phyloP scores from a whole-genome alignment of 768 basidiomycete species.

The Fistulinella prunicolor region DNA sequence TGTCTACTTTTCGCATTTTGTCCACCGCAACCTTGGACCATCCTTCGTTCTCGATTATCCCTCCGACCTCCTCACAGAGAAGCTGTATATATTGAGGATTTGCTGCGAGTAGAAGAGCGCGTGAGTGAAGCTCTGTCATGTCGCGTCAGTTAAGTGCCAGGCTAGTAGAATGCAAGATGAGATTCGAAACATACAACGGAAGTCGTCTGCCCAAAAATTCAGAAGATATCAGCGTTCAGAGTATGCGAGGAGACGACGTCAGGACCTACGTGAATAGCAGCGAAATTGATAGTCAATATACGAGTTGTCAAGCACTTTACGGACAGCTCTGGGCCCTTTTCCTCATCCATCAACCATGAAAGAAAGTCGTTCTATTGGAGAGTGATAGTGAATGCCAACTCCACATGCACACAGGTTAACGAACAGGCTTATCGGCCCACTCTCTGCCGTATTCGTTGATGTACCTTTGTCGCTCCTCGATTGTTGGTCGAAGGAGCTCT shows the following conservation, averaged over 20 bases:
- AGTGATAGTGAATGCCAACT: background rate
- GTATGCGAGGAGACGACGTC: background rate
- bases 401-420: background rate
- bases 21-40: background rate
- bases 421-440: background rate
- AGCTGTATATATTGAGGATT: conserved; percentile 32
- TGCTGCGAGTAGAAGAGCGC: conserved; percentile 36
- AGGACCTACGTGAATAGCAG: background rate
- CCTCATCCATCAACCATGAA: background rate
- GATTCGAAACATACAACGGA: background rate
- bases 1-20: background rate
- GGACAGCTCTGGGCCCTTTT: background rate
- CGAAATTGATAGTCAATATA: background rate
- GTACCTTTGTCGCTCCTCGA: conserved; percentile 1
- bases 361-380: background rate
- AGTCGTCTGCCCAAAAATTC: background rate
- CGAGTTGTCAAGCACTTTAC: background rate
- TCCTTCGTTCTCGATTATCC: background rate
- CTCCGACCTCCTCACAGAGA: conserved; percentile 33
- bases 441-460: too few relatives aligned
- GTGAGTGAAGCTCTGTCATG: conserved; percentile 18
- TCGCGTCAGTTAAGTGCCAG: background rate
- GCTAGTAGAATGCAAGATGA: too few relatives aligned
- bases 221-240: background rate
- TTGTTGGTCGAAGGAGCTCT: conserved; percentile 26